Evolutionary conservation across 2,329 filamentous ascomycete genomes (phyloP).

Genomic region (Aspergillus transmontanensis): DNA sequence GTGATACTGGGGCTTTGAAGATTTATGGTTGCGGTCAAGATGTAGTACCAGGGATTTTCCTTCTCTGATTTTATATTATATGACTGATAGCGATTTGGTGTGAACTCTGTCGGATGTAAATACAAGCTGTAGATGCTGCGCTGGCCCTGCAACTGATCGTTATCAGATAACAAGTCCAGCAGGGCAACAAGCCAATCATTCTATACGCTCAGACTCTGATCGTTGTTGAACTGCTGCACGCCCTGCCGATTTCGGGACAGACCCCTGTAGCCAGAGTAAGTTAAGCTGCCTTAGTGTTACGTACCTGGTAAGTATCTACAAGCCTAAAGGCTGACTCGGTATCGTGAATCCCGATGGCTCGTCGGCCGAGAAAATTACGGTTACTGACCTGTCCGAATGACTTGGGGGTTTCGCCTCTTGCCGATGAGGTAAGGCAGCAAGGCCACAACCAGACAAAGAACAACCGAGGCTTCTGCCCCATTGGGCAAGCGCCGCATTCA

Average conservation of each 20-base stretch:
- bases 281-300: slow-evolving; percentile 4
- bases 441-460: not conserved
- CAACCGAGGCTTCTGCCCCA: slow-evolving; percentile 1
- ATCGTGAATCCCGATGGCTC: not conserved
- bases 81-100: not conserved
- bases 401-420: not conserved
- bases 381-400: not conserved
- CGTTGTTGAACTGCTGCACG: slow-evolving; percentile 1
- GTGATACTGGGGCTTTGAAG: too few relatives aligned
- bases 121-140: not conserved
- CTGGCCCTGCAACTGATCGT: not conserved
- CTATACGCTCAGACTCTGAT: not conserved
- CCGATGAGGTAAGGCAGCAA: not conserved
- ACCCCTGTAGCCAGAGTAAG: not conserved
- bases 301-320: not conserved
- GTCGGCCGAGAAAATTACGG: not conserved
- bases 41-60: too few relatives aligned
- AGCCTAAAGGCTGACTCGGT: not conserved
- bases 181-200: not conserved
- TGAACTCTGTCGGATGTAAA: not conserved
- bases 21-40: too few relatives aligned
- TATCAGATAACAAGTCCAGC: slow-evolving; percentile 1
- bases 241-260: not conserved
- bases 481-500: slow-evolving; percentile 1
- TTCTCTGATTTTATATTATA: not conserved